phyloP scores from a whole-genome alignment of 2,329 filamentous ascomycete species.

The Ascochyta rabiei region DNA sequence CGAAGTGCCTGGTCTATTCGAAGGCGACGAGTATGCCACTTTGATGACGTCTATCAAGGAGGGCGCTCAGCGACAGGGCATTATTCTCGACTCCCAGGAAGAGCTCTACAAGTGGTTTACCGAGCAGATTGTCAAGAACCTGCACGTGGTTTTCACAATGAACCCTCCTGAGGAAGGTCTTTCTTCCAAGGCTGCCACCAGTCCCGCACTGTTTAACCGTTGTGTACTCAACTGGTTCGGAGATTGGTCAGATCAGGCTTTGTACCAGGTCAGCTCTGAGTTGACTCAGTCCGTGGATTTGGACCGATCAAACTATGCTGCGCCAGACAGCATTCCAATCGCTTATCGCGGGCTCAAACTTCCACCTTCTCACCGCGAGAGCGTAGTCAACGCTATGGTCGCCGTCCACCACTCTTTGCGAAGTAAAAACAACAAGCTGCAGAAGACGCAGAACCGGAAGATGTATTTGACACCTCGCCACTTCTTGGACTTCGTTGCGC shows the following conservation, averaged over 20 bases:
- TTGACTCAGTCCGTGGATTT: conserved; percentile 96
- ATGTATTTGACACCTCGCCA: conserved; percentile 96
- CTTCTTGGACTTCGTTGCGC: conserved; percentile 96
- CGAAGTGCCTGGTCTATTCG: conserved; percentile 98
- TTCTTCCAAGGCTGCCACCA: conserved; percentile 94
- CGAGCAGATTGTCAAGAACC: conserved; percentile 96
- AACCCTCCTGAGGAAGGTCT: conserved; percentile 96
- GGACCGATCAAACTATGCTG: conserved; percentile 82
- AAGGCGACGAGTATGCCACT: conserved; percentile 98
- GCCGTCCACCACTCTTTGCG: conserved; percentile 96
- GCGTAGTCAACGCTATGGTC: conserved; percentile 97
- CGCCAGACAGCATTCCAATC: conserved; percentile 89
- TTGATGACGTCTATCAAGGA: conserved; percentile 99
- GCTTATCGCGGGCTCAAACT: conserved; percentile 85
- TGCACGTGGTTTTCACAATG: conserved; percentile 99
- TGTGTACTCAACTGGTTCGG: conserved; percentile 99
- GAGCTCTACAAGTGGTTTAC: conserved; percentile 99
- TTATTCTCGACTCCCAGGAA: conserved; percentile 95
- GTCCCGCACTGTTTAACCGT: conserved; percentile 97
- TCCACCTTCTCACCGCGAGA: conserved; percentile 87
- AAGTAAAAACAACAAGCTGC: conserved; percentile 83
- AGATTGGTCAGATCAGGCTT: conserved; percentile 98
- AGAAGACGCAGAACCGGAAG: conserved; percentile 88
- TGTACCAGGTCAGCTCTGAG: conserved; percentile 97
- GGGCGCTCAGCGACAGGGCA: conserved; percentile 91